Base-by-base conservation (phyloP, 2,329 filamentous ascomycete genomes). In the Dothistroma septosporum region DNA sequence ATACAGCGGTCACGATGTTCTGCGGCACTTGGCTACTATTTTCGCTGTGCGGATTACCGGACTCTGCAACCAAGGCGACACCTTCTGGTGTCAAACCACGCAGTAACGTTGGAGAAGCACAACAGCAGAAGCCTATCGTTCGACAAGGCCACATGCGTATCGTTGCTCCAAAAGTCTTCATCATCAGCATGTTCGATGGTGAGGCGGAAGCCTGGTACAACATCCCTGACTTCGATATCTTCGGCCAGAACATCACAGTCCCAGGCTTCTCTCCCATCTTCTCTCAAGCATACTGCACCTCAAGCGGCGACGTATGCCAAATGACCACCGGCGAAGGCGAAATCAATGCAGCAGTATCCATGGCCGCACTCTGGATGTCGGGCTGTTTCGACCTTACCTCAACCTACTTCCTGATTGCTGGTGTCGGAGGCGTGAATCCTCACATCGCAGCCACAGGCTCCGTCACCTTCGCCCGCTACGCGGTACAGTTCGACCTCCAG, bases 271-370 rank as follows among this genome's bases (percentile, higher is more conserved):
- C 65, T 10, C 68, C 70, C 31, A 59, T 68, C 16, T 74, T 68
- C 58, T 68, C 70, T 1, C 64, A 57, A 16, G 58, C 58, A 49
- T 84, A 87, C 72, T 92, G 89, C 73, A 86, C 84, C 0, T 74
- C 76, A 10, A 76, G 85, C 66, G 78, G 81, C 24, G 77, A 80
- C 2, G 76, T 92, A 54, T 92, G 89, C 74, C 88, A 91, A 69
- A 68, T 90, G 52, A 85, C 85, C 7, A 84, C 85, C 1, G 88
- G 87, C 58, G 75, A 77, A 58, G 65, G 70, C 48, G 70, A 86
- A 41, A 58, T 63, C 54, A 61, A 64, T 47, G 62, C 59, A 21
- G 57, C 61, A 7, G 46, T 53, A 12, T 58, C 59, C 22, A 57
- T 67, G 6, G 50, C 59, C 14, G 66, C 67, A 7, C 55, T 70